Evolutionary conservation across 331 rosid genomes (phyloP).

Genomic region (Spiraea crenata): DNA sequence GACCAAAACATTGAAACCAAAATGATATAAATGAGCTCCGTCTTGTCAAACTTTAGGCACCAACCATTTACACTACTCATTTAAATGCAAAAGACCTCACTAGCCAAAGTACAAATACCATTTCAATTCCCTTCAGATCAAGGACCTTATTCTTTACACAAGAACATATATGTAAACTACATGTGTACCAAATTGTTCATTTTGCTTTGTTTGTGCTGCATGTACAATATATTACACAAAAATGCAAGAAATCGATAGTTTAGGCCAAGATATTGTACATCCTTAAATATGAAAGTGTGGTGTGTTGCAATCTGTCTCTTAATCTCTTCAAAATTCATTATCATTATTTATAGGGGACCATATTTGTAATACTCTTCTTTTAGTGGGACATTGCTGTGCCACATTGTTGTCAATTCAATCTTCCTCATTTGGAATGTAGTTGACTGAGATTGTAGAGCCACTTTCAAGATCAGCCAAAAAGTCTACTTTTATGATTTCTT

Average conservation of each 20-base stretch:
- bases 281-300: neutral
- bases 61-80: neutral
- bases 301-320: neutral
- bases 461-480: neutral
- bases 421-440: neutral
- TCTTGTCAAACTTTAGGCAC: neutral
- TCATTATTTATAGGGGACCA: no score
- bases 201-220: neutral
- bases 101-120: no score
- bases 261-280: no score
- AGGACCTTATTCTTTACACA: neutral
- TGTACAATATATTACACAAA: neutral
- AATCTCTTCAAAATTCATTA: neutral
- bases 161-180: neutral
- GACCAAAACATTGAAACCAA: neutral
- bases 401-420: neutral
- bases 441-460: neutral
- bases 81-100: neutral
- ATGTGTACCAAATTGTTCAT: neutral
- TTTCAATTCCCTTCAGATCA: neutral
- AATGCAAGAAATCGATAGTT: neutral
- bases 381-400: neutral
- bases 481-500: constrained; percentile 16
- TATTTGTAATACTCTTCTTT: neutral
- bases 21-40: neutral